These are phyloP conservation scores for Fusarium hostae DNA, from an alignment of 2,329 filamentous ascomycete species.

Conservation along the genomic window DNA sequence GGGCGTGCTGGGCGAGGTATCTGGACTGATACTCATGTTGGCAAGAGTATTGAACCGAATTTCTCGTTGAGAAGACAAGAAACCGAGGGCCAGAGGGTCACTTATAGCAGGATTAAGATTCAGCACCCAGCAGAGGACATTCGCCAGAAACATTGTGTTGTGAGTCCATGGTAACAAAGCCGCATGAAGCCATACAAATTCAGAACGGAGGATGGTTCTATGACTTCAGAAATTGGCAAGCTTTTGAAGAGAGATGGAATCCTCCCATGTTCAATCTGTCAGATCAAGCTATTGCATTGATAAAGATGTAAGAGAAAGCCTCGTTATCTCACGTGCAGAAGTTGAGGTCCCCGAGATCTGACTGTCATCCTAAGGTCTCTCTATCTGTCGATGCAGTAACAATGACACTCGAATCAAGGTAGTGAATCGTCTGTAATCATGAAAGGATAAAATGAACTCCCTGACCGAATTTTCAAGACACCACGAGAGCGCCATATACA, in stretches of 20 bases:
- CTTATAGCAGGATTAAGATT: background rate
- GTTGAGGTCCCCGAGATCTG: conserved; percentile 76
- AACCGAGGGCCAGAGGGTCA: too few species aligned
- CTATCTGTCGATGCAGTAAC: conserved; percentile 70
- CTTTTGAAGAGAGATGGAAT: conserved; percentile 57
- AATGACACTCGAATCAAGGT: conserved; percentile 66
- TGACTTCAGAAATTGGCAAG: conserved; percentile 55
- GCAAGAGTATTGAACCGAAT: background rate
- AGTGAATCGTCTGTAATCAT: conserved; percentile 70
- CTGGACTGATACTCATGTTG: too few species aligned
- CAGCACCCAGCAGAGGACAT: too few species aligned
- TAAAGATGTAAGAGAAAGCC: background rate
- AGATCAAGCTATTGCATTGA: background rate
- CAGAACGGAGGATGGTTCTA: conserved; percentile 28
- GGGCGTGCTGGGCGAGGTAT: background rate
- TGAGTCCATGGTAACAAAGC: background rate
- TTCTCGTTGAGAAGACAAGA: too few species aligned
- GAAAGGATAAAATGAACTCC: conserved; percentile 71
- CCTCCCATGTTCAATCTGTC: conserved; percentile 64
- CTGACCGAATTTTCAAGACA: conserved; percentile 72
- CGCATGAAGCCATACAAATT: background rate
- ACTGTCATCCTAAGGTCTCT: conserved; percentile 72
- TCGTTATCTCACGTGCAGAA: conserved; percentile 58
- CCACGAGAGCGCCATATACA: conserved; percentile 57
- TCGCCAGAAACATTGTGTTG: background rate